A percentile compares a stretch with the other conserved stretches of the same genome.
Evolutionary conservation across 495 filamentous ascomycete genomes (phyloP).

Genomic region (Bryoglossum gracile): DNA sequence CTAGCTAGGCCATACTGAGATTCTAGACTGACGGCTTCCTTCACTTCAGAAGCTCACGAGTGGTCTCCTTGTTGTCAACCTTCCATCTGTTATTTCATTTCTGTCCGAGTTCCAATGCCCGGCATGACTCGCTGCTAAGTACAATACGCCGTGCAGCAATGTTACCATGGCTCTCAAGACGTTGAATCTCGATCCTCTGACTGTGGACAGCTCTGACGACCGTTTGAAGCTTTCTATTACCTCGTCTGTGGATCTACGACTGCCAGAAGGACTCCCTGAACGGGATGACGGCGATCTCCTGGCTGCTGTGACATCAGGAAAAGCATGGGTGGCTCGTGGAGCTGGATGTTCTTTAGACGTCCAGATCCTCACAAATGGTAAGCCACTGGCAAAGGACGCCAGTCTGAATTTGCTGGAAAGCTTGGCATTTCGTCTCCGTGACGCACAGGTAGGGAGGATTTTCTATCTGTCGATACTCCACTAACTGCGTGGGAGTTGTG

Average conservation of each 20-base stretch:
- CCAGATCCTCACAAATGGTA: constrained; percentile 12
- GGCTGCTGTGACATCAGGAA: constrained; percentile 13
- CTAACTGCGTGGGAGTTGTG: constrained; percentile 23
- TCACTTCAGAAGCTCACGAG: too few species aligned
- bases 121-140: too few species aligned
- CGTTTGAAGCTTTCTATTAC: constrained; percentile 4
- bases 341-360: constrained; percentile 11
- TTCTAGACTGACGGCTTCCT: too few species aligned
- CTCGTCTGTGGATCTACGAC: background rate
- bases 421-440: constrained; percentile 10
- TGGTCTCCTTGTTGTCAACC: too few species aligned
- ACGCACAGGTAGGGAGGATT: constrained; percentile 11
- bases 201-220: background rate
- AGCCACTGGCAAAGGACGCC: background rate
- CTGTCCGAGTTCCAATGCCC: too few species aligned
- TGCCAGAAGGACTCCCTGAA: background rate
- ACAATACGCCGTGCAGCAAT: background rate
- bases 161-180: constrained; percentile 9
- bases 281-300: background rate
- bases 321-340: constrained; percentile 14
- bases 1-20: too few species aligned
- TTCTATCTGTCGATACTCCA: constrained; percentile 7
- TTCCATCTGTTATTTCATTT: too few species aligned
- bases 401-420: constrained; percentile 1
- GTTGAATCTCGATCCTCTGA: constrained; percentile 7